phyloP scores from a whole-genome alignment of 305 asterid genomes.

The Fraxinus xanthoxyloides region DNA sequence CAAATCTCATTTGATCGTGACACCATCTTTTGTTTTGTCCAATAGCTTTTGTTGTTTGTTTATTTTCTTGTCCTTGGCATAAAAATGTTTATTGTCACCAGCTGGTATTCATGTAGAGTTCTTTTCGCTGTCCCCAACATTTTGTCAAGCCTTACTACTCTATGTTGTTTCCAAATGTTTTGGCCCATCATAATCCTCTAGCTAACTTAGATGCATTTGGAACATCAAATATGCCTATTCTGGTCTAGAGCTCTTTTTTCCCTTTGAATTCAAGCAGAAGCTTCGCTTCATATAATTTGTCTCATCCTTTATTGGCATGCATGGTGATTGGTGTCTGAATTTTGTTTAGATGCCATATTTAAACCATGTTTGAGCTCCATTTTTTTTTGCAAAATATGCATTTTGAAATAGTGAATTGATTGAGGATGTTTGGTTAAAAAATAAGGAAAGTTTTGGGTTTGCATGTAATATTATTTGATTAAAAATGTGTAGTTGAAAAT shows the following conservation, averaged over 20 bases:
- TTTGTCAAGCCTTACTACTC: neutral
- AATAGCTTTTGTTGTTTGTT: neutral
- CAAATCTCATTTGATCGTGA: neutral
- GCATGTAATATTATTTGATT: too few relatives aligned
- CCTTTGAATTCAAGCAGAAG: neutral
- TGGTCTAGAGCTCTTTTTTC: neutral
- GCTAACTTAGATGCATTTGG: neutral
- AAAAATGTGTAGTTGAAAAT: too few relatives aligned
- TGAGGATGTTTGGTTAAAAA: too few relatives aligned
- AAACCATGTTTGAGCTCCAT: too few relatives aligned
- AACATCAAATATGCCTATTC: neutral
- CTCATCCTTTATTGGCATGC: neutral
- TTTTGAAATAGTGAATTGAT: too few relatives aligned
- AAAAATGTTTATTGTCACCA: neutral
- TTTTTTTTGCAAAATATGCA: too few relatives aligned
- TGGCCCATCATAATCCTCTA: neutral
- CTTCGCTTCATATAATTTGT: neutral
- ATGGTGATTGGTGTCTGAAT: neutral
- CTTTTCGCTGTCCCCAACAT: neutral
- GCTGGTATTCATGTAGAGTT: neutral
- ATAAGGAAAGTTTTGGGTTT: too few relatives aligned
- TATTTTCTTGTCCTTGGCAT: conserved; percentile 5
- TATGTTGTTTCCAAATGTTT: neutral
- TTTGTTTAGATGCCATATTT: neutral
- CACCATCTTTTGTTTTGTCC: conserved; percentile 5